Percentiles rank a stretch among this genome's conserved stretches.
phyloP scores from a whole-genome alignment of 2,329 filamentous ascomycete species.

The Penicillium occitanis region DNA sequence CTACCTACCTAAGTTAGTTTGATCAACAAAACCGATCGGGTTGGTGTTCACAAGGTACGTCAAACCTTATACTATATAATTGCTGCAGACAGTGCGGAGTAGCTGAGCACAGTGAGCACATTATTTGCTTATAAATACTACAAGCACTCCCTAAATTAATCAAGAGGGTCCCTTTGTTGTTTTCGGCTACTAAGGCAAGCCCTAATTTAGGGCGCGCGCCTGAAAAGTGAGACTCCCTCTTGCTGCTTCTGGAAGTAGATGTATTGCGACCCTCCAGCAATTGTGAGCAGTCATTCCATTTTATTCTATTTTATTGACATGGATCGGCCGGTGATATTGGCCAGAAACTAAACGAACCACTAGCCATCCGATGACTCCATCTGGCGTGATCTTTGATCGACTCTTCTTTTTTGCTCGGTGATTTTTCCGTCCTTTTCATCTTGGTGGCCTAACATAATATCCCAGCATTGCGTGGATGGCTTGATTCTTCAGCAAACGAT shows the following conservation, averaged over 20 bases:
- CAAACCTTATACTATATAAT: background rate
- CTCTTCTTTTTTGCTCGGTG: background rate
- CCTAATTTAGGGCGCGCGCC: constrained; percentile 3
- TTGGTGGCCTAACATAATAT: background rate
- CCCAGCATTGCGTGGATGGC: background rate
- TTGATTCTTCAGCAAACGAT: background rate
- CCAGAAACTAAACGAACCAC: background rate
- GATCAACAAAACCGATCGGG: background rate
- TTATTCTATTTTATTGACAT: background rate
- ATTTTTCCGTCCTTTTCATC: background rate
- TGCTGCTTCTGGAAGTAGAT: background rate
- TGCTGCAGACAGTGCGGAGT: background rate
- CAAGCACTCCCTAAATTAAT: constrained; percentile 8
- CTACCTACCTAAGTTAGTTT: background rate
- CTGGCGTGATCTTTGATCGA: constrained; percentile 6
- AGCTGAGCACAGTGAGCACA: constrained; percentile 2
- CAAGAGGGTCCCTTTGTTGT: background rate
- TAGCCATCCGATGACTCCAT: background rate
- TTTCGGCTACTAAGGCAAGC: background rate
- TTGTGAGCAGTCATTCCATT: background rate
- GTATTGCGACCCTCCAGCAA: background rate
- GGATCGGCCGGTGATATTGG: background rate
- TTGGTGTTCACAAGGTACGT: background rate
- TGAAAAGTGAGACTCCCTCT: background rate
- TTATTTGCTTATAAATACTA: constrained; percentile 4